phyloP scores from a whole-genome alignment of 1,139 yeast species.

The Yamadazyma sp. region DNA sequence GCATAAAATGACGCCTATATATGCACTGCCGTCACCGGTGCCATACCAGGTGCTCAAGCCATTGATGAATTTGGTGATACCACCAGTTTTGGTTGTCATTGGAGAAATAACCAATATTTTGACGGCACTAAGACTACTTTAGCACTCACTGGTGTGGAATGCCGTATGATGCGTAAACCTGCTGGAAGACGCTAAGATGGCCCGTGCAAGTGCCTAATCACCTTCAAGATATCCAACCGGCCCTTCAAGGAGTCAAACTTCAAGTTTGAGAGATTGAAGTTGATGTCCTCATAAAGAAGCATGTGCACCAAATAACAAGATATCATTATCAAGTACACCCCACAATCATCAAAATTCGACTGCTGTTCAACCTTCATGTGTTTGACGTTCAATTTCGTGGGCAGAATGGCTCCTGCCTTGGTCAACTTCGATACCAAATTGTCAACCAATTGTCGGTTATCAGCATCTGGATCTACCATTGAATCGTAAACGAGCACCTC shows the following conservation, averaged over 20 bases:
- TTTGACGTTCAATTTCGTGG: constrained; percentile 20
- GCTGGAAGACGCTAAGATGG: too few relatives aligned
- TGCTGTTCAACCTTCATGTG: constrained; percentile 43
- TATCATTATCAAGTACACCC: constrained; percentile 43
- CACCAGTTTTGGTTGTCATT: constrained; percentile 3
- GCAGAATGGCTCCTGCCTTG: constrained; percentile 8
- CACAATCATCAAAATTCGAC: constrained; percentile 48
- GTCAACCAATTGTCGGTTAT: constrained; percentile 20
- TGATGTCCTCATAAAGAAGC: constrained; percentile 20
- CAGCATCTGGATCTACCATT: constrained; percentile 25
- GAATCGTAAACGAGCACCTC: constrained; percentile 41
- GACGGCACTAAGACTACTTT: neutral
- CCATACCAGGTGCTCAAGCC: neutral
- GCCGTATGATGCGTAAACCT: too few relatives aligned
- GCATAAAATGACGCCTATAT: neutral
- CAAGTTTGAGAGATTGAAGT: constrained; percentile 26
- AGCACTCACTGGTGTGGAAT: too few relatives aligned
- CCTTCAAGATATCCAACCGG: constrained; percentile 24
- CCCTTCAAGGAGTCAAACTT: constrained; percentile 33
- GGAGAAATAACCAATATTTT: constrained; percentile 2
- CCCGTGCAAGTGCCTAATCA: constrained; percentile 11
- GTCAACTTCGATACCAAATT: constrained; percentile 25
- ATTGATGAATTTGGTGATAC: neutral
- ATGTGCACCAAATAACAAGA: constrained; percentile 34
- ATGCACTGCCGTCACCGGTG: neutral